phyloP scores from a whole-genome alignment of 768 basidiomycete species.

The Mycena filopes region DNA sequence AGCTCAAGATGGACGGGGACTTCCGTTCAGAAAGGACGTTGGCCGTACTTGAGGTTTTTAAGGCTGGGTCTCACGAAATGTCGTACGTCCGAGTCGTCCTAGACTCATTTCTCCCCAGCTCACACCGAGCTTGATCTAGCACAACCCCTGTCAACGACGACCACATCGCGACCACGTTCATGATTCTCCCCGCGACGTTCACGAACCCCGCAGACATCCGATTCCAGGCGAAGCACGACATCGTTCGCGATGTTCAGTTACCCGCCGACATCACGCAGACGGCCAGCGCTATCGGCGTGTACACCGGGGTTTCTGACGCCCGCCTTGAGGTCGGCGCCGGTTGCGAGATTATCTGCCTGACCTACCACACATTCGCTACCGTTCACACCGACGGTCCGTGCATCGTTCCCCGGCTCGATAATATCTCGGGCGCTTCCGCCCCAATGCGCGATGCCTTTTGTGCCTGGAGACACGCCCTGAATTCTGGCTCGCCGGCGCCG shows the following conservation, averaged over 20 bases:
- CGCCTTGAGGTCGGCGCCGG: slow-evolving; percentile 2
- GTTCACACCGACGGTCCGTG: neutral
- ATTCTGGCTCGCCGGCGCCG: neutral
- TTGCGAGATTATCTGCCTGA: slow-evolving; percentile 6
- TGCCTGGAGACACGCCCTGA: slow-evolving; percentile 9
- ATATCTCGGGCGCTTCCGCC: slow-evolving; percentile 12
- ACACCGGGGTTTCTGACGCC: slow-evolving; percentile 11
- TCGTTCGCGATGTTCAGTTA: neutral
- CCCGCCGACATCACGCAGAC: slow-evolving; percentile 5
- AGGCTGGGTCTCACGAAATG: no score
- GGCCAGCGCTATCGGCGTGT: slow-evolving; percentile 8
- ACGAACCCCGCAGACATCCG: neutral
- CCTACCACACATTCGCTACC: neutral
- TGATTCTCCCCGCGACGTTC: neutral
- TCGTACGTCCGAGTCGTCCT: no score
- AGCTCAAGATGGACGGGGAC: no score
- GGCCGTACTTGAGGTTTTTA: no score
- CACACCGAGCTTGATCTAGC: neutral
- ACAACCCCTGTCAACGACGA: neutral
- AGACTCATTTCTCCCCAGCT: no score
- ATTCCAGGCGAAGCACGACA: neutral
- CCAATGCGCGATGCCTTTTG: slow-evolving; percentile 16
- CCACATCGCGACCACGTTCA: slow-evolving; percentile 10
- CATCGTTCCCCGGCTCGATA: neutral
- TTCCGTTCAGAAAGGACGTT: no score